Base-by-base conservation (phyloP, 192 early-diverging fungal species). In the Jimgerdemannia flammicorona region DNA sequence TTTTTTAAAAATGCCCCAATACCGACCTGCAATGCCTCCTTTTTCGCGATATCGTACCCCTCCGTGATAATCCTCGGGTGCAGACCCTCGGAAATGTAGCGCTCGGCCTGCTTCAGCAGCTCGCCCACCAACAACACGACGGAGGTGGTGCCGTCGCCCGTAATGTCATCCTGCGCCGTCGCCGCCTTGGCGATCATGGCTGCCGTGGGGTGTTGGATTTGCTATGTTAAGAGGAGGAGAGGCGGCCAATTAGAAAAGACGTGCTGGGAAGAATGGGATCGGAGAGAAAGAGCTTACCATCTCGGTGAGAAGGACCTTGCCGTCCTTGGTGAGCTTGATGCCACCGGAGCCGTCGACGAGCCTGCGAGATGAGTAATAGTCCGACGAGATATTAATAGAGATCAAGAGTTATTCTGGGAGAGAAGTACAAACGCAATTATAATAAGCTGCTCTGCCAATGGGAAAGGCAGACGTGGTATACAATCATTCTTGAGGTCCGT, bases 151-250 rank as follows among this genome's bases (percentile, higher is more conserved):
- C 98, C 98, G 75, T 99, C 98, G 64, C 98, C 98, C 41, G 97
- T 98, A 59, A 99, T 92, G 77, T 99, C 98, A 86, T 99, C 98
- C 85, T 99, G 98, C 40, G 97, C 97, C 29, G 96, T 98, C 2
- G 98, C 96, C n/a, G 98, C 95, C 18, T 96, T 90, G 39, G 98
- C 98, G 82, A 99, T 98, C 98, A 99, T 99, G 72, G 94, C 93
- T 39, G 98, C 98, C 4, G 97, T 98, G 4, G 98, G 98, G 84
- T 99, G 96, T 93, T 98, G 97, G 84, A 99, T 99, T 97, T 99
- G 98, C 95, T 95, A n/a, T n/a, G 29, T 29, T 29, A 29, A 29
- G 29, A 29, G 29, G 29, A 29, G 29, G 29, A 29, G 29, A 29
- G 29, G 29, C 29, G 29, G 29, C 29, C 29, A 29, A 29, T 29